These are phyloP conservation scores for Blastobotrys raffinosifermentans DNA, from an alignment of 1,139 yeast genomes.

Conservation along the genomic window DNA sequence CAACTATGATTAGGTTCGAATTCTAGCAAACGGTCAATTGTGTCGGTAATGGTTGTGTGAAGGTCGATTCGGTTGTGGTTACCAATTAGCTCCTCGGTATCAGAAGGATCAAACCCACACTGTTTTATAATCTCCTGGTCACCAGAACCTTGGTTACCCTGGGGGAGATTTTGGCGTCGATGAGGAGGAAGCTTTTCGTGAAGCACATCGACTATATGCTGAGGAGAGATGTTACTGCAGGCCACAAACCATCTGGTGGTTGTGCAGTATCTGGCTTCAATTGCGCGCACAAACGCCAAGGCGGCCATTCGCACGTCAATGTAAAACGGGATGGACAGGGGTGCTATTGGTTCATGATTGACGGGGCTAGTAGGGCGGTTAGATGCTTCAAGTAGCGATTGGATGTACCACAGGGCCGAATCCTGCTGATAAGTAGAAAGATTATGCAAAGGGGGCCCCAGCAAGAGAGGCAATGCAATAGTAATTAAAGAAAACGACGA, in stretches of 20 bases:
- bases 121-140: constrained; percentile 18
- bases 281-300: constrained; percentile 17
- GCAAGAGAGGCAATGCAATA: constrained; percentile 20
- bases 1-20: background rate
- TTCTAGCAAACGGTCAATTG: constrained; percentile 5
- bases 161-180: constrained; percentile 13
- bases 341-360: background rate
- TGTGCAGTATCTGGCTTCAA: constrained; percentile 18
- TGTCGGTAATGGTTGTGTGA: constrained; percentile 16
- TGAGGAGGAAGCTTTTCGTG: constrained; percentile 12
- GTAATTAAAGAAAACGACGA: constrained; percentile 16
- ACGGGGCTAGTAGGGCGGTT: background rate
- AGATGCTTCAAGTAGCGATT: too few relatives aligned
- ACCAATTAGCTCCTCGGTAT: constrained; percentile 15
- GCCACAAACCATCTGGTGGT: constrained; percentile 23
- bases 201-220: constrained; percentile 21
- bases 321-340: constrained; percentile 21
- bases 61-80: constrained; percentile 15
- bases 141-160: constrained; percentile 18
- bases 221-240: constrained; percentile 21
- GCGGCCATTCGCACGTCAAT: constrained; percentile 26
- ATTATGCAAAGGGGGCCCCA: constrained; percentile 22
- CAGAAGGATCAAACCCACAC: constrained; percentile 21
- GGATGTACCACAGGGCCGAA: too few relatives aligned
- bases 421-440: background rate